Evolutionary conservation across 352 stramenopile genomes (phyloP).

Genomic region (Achlya hypogyna): DNA sequence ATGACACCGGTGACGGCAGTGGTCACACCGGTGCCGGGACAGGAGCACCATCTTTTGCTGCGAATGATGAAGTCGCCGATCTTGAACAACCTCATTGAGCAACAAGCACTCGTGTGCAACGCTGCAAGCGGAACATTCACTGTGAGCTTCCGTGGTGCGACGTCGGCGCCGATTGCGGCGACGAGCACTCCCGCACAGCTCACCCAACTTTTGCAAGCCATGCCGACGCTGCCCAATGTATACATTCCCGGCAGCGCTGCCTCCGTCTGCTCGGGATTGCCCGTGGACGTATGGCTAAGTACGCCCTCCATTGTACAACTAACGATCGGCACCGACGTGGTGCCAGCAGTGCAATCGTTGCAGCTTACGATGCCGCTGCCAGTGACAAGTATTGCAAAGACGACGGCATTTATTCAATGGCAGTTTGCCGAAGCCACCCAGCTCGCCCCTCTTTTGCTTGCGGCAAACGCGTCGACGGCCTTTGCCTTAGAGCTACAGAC

Average conservation of each 20-base stretch:
- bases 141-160: neutral
- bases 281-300: neutral
- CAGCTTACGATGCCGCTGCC: neutral
- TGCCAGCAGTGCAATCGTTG: neutral
- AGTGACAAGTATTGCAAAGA: neutral
- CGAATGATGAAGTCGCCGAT: neutral
- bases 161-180: neutral
- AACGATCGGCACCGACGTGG: neutral
- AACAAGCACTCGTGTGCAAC: neutral
- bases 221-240: neutral
- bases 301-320: neutral
- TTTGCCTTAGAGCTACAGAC: neutral
- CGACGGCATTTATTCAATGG: neutral
- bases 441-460: neutral
- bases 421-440: neutral
- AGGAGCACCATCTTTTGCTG: neutral
- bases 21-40: neutral
- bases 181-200: neutral
- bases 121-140: neutral
- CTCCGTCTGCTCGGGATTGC: neutral
- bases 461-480: neutral
- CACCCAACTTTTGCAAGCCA: neutral
- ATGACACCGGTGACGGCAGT: neutral
- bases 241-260: neutral
- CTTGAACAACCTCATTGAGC: neutral